Percentiles rank a stretch among this genome's conserved stretches.
Evolutionary conservation across 2,329 filamentous ascomycete species (phyloP).

Genomic region (Pleomassaria siparia): DNA sequence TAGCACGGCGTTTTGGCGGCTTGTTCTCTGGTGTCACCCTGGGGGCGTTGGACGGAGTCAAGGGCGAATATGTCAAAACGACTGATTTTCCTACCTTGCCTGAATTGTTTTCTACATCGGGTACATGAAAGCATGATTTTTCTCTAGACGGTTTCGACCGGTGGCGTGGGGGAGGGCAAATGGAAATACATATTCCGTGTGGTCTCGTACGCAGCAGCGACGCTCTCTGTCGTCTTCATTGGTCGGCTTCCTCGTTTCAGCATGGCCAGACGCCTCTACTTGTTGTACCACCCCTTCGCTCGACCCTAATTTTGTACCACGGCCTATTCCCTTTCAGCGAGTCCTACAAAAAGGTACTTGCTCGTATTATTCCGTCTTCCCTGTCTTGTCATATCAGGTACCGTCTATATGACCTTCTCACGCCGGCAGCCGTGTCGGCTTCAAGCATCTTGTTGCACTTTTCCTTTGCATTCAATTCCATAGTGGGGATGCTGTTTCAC

Average conservation of each 20-base stretch:
- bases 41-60: constrained; percentile 10
- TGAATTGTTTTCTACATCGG: constrained; percentile 20
- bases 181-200: constrained; percentile 13
- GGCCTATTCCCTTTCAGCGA: constrained; percentile 12
- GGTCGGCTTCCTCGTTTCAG: constrained; percentile 18
- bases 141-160: constrained; percentile 34
- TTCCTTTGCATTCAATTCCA: constrained; percentile 2
- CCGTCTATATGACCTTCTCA: constrained; percentile 1
- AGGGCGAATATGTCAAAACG: constrained; percentile 26
- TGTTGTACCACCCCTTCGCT: constrained; percentile 20
- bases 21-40: constrained; percentile 20
- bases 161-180: constrained; percentile 22
- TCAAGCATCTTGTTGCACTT: not conserved
- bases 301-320: constrained; percentile 15
- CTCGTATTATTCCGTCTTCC: constrained; percentile 23
- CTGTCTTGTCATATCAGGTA: constrained; percentile 11
- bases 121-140: constrained; percentile 35
- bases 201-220: constrained; percentile 9
- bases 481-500: constrained; percentile 23
- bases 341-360: no score
- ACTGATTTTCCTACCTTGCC: constrained; percentile 17
- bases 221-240: constrained; percentile 14
- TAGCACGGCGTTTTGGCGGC: constrained; percentile 42
- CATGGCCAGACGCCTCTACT: constrained; percentile 16
- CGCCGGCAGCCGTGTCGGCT: constrained; percentile 2